Base-by-base conservation (phyloP, 139 green algal species). In the Chlamydomonas schloesseri region DNA sequence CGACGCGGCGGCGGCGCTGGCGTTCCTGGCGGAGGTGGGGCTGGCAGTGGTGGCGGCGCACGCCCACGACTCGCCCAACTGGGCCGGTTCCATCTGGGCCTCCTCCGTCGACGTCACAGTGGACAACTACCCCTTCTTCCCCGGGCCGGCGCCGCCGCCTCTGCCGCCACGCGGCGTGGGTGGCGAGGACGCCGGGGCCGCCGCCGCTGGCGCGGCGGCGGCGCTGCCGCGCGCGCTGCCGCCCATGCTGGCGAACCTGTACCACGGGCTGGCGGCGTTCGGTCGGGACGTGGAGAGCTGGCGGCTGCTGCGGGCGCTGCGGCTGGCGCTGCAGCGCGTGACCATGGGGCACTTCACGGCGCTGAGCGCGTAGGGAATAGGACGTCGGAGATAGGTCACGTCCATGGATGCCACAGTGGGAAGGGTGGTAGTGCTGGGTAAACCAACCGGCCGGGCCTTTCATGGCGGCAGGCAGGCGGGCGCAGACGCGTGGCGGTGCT, bases 171-270 rank as follows among this genome's bases (percentile, higher is more conserved):
- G 10, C 42, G 42, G 42, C 42, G 42, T 50, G 6, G 42, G 42
- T 8, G 42, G 42, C 42, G 5, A 5, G 42, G 53, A 31, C 8
- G 10, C 53, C 10, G 20, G 28, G 2, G 58, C 46, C 33, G 24
- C 2, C 31, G 55, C 3, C 37, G 42, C 42, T 31, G 46, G 20
- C 47, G 60, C 65, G 46, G 47, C 33, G 4, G 65, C 79, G 0
- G 29, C 21, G 28, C 65, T 15, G 14, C 34, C 65, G 47, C 13
- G 20, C 18, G 17, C 20, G 11, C 65, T 77, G 50, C 80, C 80
- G 33, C 80, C 68, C 13, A 69, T 86, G 80, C 33, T 77, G n/a
- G 50, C 64, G 29, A 86, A 77, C 69, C n/a, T 78, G 80, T 78
- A 57, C 47, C 64, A 74, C 64, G 64, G 74, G 24, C 33, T 86